Evolutionary conservation across 2,329 filamentous ascomycete genomes (phyloP), one percentile per base, ranked within the genome.

Genomic region (Scopulariopsis brevicaulis): DNA sequence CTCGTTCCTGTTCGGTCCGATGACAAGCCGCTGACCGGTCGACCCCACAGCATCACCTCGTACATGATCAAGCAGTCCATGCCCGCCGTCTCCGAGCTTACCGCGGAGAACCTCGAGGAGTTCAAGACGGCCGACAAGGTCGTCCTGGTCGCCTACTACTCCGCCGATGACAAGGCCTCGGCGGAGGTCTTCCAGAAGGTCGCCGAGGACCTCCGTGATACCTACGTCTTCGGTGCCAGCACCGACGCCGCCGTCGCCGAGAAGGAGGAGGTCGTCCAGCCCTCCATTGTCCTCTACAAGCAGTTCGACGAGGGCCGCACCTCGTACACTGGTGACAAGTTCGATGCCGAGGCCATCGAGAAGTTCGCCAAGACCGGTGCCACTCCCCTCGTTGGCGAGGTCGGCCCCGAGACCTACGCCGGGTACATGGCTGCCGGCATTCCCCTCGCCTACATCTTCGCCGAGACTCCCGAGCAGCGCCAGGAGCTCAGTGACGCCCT

Each of bases 11-110:
- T n/a, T 15, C 8, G 18, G 40, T 4, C 15, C 11, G 15, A 18
- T 46, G 40, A n/a, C 40, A n/a, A 46, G 40, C n/a, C 15, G 18
- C 40, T 46, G 40, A 46, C 40, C 15, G n/a, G 14, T n/a, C 40
- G 8, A n/a, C 7, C 53, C 48, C 32, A 12, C 60, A 83, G 80
- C 62, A 86, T 86, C 70, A 80, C 81, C 54, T 86, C 85, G 28
- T 97, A 96, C 81, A 99, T 99, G 94, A 87, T 90, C 73, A 99
- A 97, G 84, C 94, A 97, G 78, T 89, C 90, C 28, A 83, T 99
- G 61, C 94, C 94, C 57, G 89, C 94, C 63, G 92, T 99, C 63
- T 96, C 94, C 6, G 69, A 82, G 63, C 81, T 99, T 60, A 86
- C 82, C 66, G 85, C 87, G 73, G 89, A 93, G 64, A 90, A 86